phyloP scores from a whole-genome alignment of 129 eudicot genomes.

The Ambrosia trifida region DNA sequence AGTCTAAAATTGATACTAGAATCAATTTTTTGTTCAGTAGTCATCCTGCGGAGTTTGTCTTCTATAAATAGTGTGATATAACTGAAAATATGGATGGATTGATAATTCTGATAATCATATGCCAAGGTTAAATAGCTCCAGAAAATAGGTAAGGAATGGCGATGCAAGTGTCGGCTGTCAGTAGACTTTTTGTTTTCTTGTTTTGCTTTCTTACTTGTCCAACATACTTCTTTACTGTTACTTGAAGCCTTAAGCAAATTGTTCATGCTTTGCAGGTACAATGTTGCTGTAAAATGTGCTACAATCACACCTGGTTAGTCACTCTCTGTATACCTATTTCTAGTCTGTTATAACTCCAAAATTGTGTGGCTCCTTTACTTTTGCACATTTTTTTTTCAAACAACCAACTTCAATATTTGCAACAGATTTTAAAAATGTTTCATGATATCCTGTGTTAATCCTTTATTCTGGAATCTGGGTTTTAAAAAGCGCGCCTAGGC shows the following conservation, averaged over 20 bases:
- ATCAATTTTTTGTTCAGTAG: neutral
- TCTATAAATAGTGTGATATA: neutral
- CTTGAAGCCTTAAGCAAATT: slow-evolving; percentile 6
- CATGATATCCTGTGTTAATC: neutral
- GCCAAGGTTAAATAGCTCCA: slow-evolving; percentile 14
- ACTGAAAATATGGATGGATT: slow-evolving; percentile 1
- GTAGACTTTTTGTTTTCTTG: neutral
- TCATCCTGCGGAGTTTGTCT: slow-evolving; percentile 12
- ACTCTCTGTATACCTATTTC: neutral
- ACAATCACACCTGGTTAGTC: slow-evolving; percentile 94
- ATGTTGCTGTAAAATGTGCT: slow-evolving; percentile 98
- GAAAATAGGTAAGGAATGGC: neutral
- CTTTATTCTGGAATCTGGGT: too few relatives aligned
- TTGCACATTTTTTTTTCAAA: slow-evolving; percentile 1
- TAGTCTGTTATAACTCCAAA: neutral
- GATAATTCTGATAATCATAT: neutral
- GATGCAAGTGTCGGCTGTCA: slow-evolving; percentile 1
- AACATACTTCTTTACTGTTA: slow-evolving; percentile 17
- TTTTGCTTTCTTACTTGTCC: neutral
- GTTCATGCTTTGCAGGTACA: slow-evolving; percentile 57
- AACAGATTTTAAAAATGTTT: neutral
- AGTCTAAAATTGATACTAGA: slow-evolving; percentile 5
- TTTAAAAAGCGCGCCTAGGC: too few relatives aligned
- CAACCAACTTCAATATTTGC: neutral
- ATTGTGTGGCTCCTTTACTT: neutral